Conservation (phyloP, 306 rosid genomes). For the Cicer chorassanicum region DNA sequence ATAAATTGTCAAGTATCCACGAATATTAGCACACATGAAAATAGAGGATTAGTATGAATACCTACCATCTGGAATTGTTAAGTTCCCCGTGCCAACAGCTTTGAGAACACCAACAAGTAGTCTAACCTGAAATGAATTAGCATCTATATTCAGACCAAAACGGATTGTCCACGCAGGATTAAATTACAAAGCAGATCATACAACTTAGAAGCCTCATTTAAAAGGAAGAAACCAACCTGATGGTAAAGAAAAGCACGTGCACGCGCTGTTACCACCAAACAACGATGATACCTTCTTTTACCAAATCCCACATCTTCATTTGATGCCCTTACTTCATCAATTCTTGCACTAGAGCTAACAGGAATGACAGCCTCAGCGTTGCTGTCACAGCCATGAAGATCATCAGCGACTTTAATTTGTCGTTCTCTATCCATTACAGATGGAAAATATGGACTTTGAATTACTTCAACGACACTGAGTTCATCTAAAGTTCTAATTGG, state of each 20-base stretch:
- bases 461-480: conserved; percentile 69
- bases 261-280: conserved; percentile 81
- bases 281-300: conserved; percentile 65
- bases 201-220: conserved; percentile 21
- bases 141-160: conserved; percentile 28
- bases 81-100: conserved; percentile 73
- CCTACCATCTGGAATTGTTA: conserved; percentile 81
- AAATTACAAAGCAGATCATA: conserved; percentile 19
- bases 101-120: conserved; percentile 90
- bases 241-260: conserved; percentile 91
- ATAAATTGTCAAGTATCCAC: background rate
- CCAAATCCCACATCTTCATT: conserved; percentile 69
- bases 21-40: background rate
- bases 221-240: conserved; percentile 65
- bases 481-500: conserved; percentile 91
- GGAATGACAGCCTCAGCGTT: conserved; percentile 44
- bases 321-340: conserved; percentile 34
- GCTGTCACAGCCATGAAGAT: conserved; percentile 38
- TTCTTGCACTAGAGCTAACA: conserved; percentile 41
- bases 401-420: conserved; percentile 44
- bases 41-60: conserved; percentile 22
- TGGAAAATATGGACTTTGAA: conserved; percentile 74
- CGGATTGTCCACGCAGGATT: conserved; percentile 11
- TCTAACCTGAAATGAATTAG: conserved; percentile 66
- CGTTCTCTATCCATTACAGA: conserved; percentile 61